These are phyloP conservation scores for Colletotrichum limetticola DNA, from an alignment of 2,329 filamentous ascomycete genomes.

Conservation along the genomic window DNA sequence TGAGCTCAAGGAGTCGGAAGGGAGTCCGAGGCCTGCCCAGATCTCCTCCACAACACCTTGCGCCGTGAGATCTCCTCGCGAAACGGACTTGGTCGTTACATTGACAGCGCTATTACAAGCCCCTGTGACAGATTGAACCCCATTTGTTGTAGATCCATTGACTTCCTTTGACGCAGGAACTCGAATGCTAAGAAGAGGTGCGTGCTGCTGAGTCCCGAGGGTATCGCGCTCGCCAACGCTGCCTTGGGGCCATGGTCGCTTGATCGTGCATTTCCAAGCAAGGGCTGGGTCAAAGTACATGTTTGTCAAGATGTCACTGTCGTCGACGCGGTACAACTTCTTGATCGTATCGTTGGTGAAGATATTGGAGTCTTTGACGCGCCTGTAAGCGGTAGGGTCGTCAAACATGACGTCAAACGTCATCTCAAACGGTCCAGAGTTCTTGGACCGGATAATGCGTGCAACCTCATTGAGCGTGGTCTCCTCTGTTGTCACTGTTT, in stretches of 20 bases:
- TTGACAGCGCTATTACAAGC: rapidly evolving
- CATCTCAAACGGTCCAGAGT: constrained; percentile 61
- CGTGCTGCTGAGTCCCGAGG: constrained; percentile 52
- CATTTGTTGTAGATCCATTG: not conserved
- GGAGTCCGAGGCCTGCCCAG: constrained; percentile 17
- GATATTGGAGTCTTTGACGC: constrained; percentile 49
- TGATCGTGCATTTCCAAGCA: constrained; percentile 58
- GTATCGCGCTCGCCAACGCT: constrained; percentile 50
- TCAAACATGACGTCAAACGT: constrained; percentile 64
- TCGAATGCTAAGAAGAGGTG: constrained; percentile 43
- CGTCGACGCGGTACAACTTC: constrained; percentile 41
- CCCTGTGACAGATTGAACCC: not conserved
- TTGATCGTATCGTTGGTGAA: constrained; percentile 49
- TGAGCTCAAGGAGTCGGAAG: not conserved
- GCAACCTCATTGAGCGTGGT: constrained; percentile 46
- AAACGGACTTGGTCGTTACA: not conserved
- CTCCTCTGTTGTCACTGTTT: not conserved
- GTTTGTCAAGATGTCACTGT: constrained; percentile 47
- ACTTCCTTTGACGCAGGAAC: constrained; percentile 33
- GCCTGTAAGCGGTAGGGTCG: constrained; percentile 44
- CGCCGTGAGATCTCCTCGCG: not conserved
- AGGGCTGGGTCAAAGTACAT: constrained; percentile 57
- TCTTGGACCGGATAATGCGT: constrained; percentile 59
- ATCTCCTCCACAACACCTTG: constrained; percentile 16
- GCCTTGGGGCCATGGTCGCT: constrained; percentile 46